Evolutionary conservation across 2,329 filamentous ascomycete genomes (phyloP), one percentile per base, ranked within the genome.

Genomic region (Tolypocladium amazonense): DNA sequence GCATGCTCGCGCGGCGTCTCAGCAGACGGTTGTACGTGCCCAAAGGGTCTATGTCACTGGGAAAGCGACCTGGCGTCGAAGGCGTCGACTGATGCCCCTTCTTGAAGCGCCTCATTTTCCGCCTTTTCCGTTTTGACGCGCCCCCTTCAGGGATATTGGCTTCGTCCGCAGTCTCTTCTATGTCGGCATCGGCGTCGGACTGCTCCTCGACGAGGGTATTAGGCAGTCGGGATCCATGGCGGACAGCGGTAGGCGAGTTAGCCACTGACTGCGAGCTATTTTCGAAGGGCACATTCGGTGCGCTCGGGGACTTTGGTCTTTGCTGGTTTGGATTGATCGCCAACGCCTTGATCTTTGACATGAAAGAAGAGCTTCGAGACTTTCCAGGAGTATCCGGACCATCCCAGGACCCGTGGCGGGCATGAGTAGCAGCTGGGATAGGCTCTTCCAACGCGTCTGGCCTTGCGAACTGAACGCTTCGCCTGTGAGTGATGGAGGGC

Each of bases 131-230:
- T 62, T 81, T 82, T 2, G 73, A 66, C 35, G 73, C 68, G 58
- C 57, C 63, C 8, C 61, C 58, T 9, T 78, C 76, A 18, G 75
- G 70, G n/a, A 73, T 67, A 23, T 76, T 75, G n/a, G 80, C 81
- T 69, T 96, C 92, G 58, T 92, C 90, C 0, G 87, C 89, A 53
- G 91, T 96, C 70, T 94, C 90, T 70, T 96, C 92, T 1, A 88
- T 90, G 71, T 94, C 90, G 0, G 88, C 81, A 61, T 82, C 81
- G 33, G 77, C 76, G 52, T 78, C 74, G 11, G 71, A 71, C 61
- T 74, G 70, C 60, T 81, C 80, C 64, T 83, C 81, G 50, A 76
- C 73, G 59, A 85, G 71, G 1, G 80, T 83, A 25, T 80, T 77
- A 12, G 81, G 81, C 63, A 84, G 77, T 60, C 78, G 76, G 55